Evolutionary conservation across 495 filamentous ascomycete genomes (phyloP).

Genomic region (Corynascus novoguineensis): DNA sequence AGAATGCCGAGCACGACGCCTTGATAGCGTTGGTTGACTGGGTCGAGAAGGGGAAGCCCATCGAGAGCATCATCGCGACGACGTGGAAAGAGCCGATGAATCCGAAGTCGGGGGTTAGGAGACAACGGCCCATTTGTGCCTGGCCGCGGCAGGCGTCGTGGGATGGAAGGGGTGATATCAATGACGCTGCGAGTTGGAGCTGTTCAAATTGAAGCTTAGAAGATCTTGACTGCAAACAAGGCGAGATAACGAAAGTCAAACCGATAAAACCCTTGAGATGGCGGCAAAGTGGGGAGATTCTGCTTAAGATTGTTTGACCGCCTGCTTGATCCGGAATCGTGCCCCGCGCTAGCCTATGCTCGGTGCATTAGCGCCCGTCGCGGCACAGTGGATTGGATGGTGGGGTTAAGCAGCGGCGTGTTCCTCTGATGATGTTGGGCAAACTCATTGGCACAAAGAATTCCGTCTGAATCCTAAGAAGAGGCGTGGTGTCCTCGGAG

Average conservation of each 20-base stretch:
- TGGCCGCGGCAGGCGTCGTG: constrained; percentile 37
- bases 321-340: neutral
- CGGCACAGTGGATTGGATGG: neutral
- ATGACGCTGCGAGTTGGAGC: constrained; percentile 16
- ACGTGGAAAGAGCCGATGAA: constrained; percentile 35
- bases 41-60: constrained; percentile 44
- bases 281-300: no score
- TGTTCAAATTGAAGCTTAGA: constrained; percentile 6
- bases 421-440: neutral
- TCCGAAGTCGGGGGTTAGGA: constrained; percentile 29
- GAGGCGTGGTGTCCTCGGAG: no score
- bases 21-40: constrained; percentile 48
- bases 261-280: no score
- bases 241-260: no score
- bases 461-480: neutral
- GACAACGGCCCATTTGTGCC: constrained; percentile 43
- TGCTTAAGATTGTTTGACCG: neutral
- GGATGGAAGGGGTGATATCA: constrained; percentile 15
- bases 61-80: constrained; percentile 42
- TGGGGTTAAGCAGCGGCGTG: neutral
- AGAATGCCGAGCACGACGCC: constrained; percentile 39
- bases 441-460: no score
- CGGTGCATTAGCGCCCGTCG: constrained; percentile 5
- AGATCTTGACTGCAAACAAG: neutral
- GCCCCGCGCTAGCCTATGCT: constrained; percentile 3